Evolutionary conservation across 345 rosid species (phyloP), one percentile per base, ranked within the genome.

Genomic region (Populus tremula): DNA sequence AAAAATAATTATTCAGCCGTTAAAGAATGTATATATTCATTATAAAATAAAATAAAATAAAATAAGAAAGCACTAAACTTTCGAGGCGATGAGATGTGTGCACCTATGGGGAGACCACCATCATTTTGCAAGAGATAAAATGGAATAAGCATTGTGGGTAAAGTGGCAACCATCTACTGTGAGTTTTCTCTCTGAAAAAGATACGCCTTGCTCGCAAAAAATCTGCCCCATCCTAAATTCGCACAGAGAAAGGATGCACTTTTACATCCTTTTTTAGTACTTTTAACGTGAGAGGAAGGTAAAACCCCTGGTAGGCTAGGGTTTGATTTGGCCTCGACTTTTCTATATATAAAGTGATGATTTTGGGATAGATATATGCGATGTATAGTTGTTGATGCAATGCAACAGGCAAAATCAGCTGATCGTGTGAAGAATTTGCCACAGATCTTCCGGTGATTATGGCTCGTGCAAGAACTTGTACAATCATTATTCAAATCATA

Each of bases 91-190:
- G 75, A 64, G 61, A 80, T 63, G 31, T 64, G 76, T 31, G 38
- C 18, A 59, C 33, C 39, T 71, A 70, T 45, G 67, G 64, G 35
- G 62, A 59, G 78, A 43, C 43, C 47, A n/a, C 27, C 12, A 76
- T 80, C 43, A 76, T 80, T 53, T n/a, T 33, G 29, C 8, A 2
- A 18, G 13, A 29, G 73, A 77, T 73, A 69, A 53, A 63, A 77
- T 25, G 56, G 81, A 77, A 77, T 73, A 77, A 61, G 59, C 17
- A 62, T 16, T 77, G 72, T 27, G 73, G 68, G 76, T 41, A 70
- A 77, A 69, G 84, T 64, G 25, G 78, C 45, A 74, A 36, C 84
- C 65, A 61, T 5, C 21, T 31, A 29, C 70, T 64, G 63, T 64
- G 72, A 31, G 16, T 50, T 76, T 64, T 68, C 84, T 25, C 18